These are phyloP conservation scores for Leptosphaerulina australis DNA, from an alignment of 2,329 filamentous ascomycete species.

Conservation along the genomic window DNA sequence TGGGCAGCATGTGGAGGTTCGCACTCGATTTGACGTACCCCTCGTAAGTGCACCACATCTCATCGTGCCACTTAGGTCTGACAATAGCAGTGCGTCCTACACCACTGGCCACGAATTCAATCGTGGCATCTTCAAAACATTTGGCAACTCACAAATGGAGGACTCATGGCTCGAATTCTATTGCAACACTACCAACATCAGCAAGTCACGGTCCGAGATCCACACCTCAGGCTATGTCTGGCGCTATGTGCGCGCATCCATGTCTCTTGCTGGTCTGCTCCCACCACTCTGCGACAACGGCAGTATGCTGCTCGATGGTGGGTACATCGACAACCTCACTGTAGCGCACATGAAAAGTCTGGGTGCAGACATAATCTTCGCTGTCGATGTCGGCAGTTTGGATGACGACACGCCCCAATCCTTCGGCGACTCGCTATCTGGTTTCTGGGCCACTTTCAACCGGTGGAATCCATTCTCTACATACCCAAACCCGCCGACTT, in stretches of 20 bases:
- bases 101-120: constrained; percentile 99
- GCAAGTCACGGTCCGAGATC: constrained; percentile 87
- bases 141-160: constrained; percentile 95
- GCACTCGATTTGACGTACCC: constrained; percentile 95
- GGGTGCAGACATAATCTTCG: constrained; percentile 92
- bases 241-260: constrained; percentile 94
- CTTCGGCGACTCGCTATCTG: constrained; percentile 92
- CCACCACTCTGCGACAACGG: constrained; percentile 96
- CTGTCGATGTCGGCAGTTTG: constrained; percentile 89
- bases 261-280: constrained; percentile 91
- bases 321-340: constrained; percentile 96
- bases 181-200: constrained; percentile 99
- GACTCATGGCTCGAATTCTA: constrained; percentile 99
- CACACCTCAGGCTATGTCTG: constrained; percentile 97
- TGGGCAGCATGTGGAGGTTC: constrained; percentile 99
- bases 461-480: constrained; percentile 95
- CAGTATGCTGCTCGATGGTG: constrained; percentile 93
- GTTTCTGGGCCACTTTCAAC: constrained; percentile 93
- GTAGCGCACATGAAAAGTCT: constrained; percentile 97
- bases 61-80: constrained; percentile 13
- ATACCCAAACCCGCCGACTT: constrained; percentile 87
- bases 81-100: constrained; percentile 70
- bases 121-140: constrained; percentile 97
- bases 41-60: constrained; percentile 56
- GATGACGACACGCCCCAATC: constrained; percentile 91